Percentiles rank a stretch among this genome's conserved stretches.
These are phyloP conservation scores for Acacia melanoxylon DNA, from an alignment of 306 rosid genomes.

Conservation along the genomic window DNA sequence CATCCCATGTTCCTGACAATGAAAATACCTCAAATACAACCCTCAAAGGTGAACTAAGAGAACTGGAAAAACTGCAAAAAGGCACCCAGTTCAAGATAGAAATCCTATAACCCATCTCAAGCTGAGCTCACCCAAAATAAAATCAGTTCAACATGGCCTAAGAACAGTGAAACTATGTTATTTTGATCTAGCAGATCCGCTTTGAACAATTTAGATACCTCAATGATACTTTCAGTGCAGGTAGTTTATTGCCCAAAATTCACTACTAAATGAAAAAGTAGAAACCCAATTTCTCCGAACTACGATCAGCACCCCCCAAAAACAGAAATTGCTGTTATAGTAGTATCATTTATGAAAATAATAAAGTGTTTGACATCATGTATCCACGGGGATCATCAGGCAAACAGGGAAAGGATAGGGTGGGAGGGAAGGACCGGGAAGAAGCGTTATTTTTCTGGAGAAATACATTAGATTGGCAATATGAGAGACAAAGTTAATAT, in stretches of 20 bases:
- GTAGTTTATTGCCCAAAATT: not conserved
- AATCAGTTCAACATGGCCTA: not conserved
- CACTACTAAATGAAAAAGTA: not conserved
- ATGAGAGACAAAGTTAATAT: not conserved
- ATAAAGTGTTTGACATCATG: not conserved
- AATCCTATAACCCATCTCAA: not conserved
- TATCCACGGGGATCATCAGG: not conserved
- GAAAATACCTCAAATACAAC: not conserved
- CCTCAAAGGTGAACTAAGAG: not conserved
- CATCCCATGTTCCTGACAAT: too few species aligned
- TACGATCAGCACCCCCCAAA: not conserved
- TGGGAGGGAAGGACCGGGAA: not conserved
- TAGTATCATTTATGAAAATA: not conserved
- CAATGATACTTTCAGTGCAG: not conserved
- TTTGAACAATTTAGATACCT: not conserved
- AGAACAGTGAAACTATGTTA: not conserved
- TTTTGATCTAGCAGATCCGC: not conserved
- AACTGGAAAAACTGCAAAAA: not conserved
- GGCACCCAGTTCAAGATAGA: not conserved
- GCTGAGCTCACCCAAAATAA: not conserved
- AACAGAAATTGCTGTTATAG: not conserved
- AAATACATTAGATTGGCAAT: not conserved
- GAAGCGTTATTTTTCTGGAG: not conserved
- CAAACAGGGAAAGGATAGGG: not conserved
- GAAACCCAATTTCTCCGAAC: slow-evolving; percentile 8